Base-by-base conservation (phyloP, 2,329 filamentous ascomycete genomes). In the Ophiostoma novo-ulmi region DNA sequence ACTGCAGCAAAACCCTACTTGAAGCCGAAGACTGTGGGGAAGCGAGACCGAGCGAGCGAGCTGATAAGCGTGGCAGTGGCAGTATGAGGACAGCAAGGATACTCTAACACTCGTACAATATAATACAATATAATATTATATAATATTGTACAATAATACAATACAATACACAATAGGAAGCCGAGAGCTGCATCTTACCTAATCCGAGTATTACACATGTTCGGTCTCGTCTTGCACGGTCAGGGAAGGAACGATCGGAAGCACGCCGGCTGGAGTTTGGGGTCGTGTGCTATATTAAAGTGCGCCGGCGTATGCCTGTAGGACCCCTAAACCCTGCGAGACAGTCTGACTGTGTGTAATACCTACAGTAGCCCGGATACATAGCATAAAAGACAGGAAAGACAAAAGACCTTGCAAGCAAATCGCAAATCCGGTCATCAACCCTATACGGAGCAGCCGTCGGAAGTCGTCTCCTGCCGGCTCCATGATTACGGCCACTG, bases 41-140 rank as follows among this genome's bases (percentile, higher is more conserved):
- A 41, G 63, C 63, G 63, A 65, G 36, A 65, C 35, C 63, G 63
- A 65, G 63, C 36, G 36, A 65, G 63, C 63, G 63, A 65, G 63
- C 63, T 22, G 63, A 65, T 65, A 65, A 39, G 63, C 22, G 31
- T 31, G 35, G 17, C 31, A 14, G 31, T 13, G 31, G 14, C 31
- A 20, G 26, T 13, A 17, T 14, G 31, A 36, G 13, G 31, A 22
- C 20, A 22, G 22, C 20, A 31, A 31, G 31, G 31, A 31, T 31
- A 26, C 20, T 10, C 38, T 39, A n/a, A n/a, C n/a, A n/a, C n/a
- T n/a, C n/a, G 26, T 26, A 26, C 26, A 26, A 26, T 26, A 39
- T 8, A 39, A 39, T 39, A 39, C 6, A 11, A 39, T 39, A 39
- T 1, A 11, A 39, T 39, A 39, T 10, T 5, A 38, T 38, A 38